Evolutionary conservation across 305 asterid genomes (phyloP), one percentile per base, ranked within the genome.

Genomic region (Solanum hybrid): DNA sequence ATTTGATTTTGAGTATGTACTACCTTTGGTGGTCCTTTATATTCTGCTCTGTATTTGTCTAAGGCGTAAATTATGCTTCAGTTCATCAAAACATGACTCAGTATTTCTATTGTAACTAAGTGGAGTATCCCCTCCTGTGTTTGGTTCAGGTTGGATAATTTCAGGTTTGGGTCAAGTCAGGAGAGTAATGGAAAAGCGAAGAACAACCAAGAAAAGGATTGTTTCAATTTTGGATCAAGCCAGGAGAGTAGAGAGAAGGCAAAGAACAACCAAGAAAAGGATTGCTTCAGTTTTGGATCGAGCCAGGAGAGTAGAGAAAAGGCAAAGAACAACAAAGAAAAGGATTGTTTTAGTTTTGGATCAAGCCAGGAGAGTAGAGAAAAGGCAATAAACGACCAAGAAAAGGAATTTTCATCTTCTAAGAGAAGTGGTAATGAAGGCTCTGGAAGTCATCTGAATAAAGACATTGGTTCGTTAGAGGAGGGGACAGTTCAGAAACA

Each of bases 1-100:
- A 86, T 95, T 97, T 93, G 98, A 96, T 94, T 96, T 97, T 92
- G 96, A 95, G 98, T 95, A 92, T 91, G 98, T 92, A 51, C 86
- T 87, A n/a, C 14, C 67, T 91, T 82, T 89, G 82, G 16, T 57
- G 80, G 46, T 91, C 88, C 86, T 57, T 90, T 34, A 34, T 10
- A 18, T 16, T 22, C 6, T 64, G 26, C 36, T 87, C 87, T 64
- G 61, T 81, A 81, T 86, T 87, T 86, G 33, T 87, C 40, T 11
- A 13, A 79, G 86, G n/a, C 14, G 28, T 79, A 57, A 81, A 81
- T 37, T 81, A 51, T 81, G 31, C 75, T 31, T 84, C 42, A 18
- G 42, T 51, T 84, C 46, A 31, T 84, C 18, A 5, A 61, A 51
- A 79, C 36, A 76, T 61, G 36, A 76, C 64, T 33, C 46, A 76